Evolutionary conservation across 305 asterid genomes (phyloP), one percentile per base, ranked within the genome.

Genomic region (Plantago lanceolata): DNA sequence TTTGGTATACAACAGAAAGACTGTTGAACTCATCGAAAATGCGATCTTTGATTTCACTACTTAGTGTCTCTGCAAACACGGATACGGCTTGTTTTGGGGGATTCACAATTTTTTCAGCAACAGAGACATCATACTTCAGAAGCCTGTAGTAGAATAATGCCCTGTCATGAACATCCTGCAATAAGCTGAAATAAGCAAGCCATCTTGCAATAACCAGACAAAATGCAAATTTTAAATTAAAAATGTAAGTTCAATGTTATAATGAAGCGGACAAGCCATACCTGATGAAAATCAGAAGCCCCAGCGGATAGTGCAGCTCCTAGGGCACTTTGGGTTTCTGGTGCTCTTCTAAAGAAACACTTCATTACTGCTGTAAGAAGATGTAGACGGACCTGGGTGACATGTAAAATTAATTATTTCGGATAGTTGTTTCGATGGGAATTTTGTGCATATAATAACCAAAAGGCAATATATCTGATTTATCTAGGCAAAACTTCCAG

Each of bases 51-150:
- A 88, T 84, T 75, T 94, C 99, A 78, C 82, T 94, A 71, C 91
- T 94, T 66, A 90, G 95, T 21, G 90, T 86, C 76, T 94, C 99
- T 6, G 97, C 99, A 77, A 94, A 94, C 66, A 88, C 99, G 21
- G 99, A 94, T 63, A 94, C 99, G 45, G 97, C 96, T 86, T 94
- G 99, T 76, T 94, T 94, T 51, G 97, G 96, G 75, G 99, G 99
- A 79, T 94, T 77, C 70, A 94, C 96, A 59, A 94, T 94, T 33
- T 84, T 81, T 78, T 94, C 93, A 49, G 99, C 97, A 50, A 85
- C 84, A 52, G 91, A 68, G 37, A 94, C 83, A 51, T 86, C 79
- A 48, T 86, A 76, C 78, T 85, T 81, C 33, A 90, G 70, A 71
- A 94, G 97, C 81, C 97, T 83, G 66, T 90, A 90, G 86, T 90